phyloP scores from a whole-genome alignment of 345 rosid genomes.

The Bruguiera parviflora region DNA sequence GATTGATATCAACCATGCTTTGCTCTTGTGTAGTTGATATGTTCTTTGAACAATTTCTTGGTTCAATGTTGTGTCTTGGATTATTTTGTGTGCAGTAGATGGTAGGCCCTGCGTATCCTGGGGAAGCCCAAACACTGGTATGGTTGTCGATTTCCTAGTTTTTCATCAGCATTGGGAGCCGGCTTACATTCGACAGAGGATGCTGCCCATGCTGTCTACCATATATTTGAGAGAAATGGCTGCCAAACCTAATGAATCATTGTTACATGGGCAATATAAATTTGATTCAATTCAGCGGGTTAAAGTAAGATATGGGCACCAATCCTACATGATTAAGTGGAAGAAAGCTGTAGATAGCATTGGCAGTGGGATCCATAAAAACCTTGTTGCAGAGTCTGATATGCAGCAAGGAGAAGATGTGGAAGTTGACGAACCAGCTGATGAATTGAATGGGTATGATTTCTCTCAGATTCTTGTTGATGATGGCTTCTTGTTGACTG shows the following conservation, averaged over 20 bases:
- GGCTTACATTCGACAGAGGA: constrained; percentile 63
- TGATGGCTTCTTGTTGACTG: constrained; percentile 61
- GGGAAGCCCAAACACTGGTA: constrained; percentile 66
- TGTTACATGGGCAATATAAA: constrained; percentile 61
- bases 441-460: constrained; percentile 42
- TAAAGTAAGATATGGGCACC: constrained; percentile 65
- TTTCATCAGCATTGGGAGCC: constrained; percentile 72
- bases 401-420: constrained; percentile 34
- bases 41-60: neutral
- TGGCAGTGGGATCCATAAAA: constrained; percentile 18
- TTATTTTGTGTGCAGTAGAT: constrained; percentile 34
- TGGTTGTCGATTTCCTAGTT: constrained; percentile 76
- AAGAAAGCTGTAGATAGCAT: constrained; percentile 42
- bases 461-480: constrained; percentile 50
- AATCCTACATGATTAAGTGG: constrained; percentile 69
- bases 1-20: neutral
- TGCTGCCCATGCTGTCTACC: constrained; percentile 80
- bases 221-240: constrained; percentile 69
- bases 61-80: constrained; percentile 8
- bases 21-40: neutral
- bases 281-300: constrained; percentile 71
- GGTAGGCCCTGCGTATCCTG: constrained; percentile 46
- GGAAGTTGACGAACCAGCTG: constrained; percentile 46
- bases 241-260: constrained; percentile 29
- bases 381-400: constrained; percentile 32